Evolutionary conservation across 257 asterid genomes (phyloP), one percentile per base, ranked within the genome.

Genomic region (Primulina eburnea): DNA sequence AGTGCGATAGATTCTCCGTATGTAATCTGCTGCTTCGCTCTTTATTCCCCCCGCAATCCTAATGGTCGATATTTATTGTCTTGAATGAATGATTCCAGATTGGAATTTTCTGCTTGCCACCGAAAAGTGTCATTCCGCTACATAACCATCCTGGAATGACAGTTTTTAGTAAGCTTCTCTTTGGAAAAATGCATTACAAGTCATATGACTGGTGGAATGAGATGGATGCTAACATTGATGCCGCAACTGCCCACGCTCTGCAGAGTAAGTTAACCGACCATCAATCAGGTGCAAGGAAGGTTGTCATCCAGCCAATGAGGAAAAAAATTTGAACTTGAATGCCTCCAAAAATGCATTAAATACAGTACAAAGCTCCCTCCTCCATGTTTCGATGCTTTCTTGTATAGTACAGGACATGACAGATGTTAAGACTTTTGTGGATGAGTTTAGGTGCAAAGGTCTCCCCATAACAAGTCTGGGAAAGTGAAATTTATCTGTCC

Each of bases 131-230:
- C 61, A 92, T 92, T 58, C 98, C 98, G 2, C 92, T 92, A 28
- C 98, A 92, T 37, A 83, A 90, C 85, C 98, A 92, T 78, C 98
- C 98, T 4, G 97, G 88, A 43, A 92, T 92, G 98, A 90, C 98
- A 0, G 98, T 92, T 65, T 88, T 92, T 73, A 81, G 97, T 85
- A 92, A 88, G 83, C 86, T 92, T 72, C 88, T 92, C n/a, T 88
- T 88, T 34, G 98, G 97, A 20, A 83, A 85, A 4, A 90, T 92
- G 98, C 98, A 90, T 73, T 84, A 90, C 74, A 85, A 87, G 50
- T 77, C 98, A 0, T 86, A 78, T 55, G 98, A 92, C 75, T 92
- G 98, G 98, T 57, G 67, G 0, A 33, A 57, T 37, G 80, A 72
- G 40, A 82, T 53, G 21, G 82, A 73, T 65, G 43, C 71, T 38